phyloP scores from a whole-genome alignment of 2,329 filamentous ascomycete species.

The Diaporthe helianthi region DNA sequence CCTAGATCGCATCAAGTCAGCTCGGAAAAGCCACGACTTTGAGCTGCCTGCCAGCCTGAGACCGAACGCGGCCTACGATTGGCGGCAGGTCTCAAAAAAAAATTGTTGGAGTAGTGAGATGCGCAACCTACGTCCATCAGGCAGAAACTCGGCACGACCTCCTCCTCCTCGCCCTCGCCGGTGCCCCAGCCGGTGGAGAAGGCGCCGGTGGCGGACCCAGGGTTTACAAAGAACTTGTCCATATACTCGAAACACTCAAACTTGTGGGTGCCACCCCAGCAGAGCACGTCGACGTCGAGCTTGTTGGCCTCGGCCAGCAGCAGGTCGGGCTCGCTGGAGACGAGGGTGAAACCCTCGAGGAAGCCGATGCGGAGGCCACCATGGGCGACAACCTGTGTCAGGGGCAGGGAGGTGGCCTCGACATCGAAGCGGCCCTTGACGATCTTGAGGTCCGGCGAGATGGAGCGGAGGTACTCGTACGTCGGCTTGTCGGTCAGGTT shows the following conservation, averaged over 20 bases:
- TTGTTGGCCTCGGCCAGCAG: conserved; percentile 72
- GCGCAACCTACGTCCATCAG: conserved; percentile 89
- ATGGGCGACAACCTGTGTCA: conserved; percentile 72
- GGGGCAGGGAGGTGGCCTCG: conserved; percentile 69
- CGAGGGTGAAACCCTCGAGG: conserved; percentile 72
- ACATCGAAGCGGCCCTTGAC: conserved; percentile 73
- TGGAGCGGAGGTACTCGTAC: conserved; percentile 79
- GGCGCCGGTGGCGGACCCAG: conserved; percentile 70
- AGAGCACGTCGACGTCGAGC: conserved; percentile 72
- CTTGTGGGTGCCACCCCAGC: conserved; percentile 72
- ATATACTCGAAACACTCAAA: conserved; percentile 77
- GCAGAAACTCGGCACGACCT: conserved; percentile 90
- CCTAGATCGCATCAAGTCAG: conserved; percentile 56
- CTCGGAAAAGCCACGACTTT: neutral
- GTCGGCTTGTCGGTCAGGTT: conserved; percentile 82
- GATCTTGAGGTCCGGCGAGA: conserved; percentile 76
- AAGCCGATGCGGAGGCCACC: conserved; percentile 71
- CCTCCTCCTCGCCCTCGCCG: conserved; percentile 69
- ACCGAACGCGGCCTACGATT: neutral
- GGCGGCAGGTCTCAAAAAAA: neutral
- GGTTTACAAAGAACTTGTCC: conserved; percentile 78
- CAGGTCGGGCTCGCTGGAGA: conserved; percentile 71
- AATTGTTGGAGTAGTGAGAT: neutral
- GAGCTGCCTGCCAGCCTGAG: conserved; percentile 15
- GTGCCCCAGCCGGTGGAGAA: conserved; percentile 64